phyloP scores from a whole-genome alignment of 2,329 filamentous ascomycete genomes.

The Pseudogymnoascus sp. region DNA sequence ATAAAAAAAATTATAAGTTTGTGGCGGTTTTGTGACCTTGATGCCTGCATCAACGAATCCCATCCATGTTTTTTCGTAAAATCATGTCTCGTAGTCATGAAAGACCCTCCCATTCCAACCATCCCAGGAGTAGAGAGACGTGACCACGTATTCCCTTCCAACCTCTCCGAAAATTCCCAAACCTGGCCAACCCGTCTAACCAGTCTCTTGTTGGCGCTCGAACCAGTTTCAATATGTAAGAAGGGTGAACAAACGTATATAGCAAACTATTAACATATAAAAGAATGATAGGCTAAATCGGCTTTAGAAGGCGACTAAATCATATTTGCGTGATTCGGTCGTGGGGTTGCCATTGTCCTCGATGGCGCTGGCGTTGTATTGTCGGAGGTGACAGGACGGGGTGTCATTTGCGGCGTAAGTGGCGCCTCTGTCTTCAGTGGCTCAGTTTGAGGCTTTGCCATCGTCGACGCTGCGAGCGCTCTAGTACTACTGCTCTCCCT shows the following conservation, averaged over 20 bases:
- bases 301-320: not conserved
- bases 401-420: conserved; percentile 39
- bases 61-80: not conserved
- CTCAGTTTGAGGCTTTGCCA: conserved; percentile 33
- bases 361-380: conserved; percentile 31
- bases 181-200: not conserved
- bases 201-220: not conserved
- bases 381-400: conserved; percentile 28
- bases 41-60: conserved; percentile 1
- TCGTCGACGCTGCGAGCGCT: conserved; percentile 30
- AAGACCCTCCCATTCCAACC: not conserved
- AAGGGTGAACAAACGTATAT: not conserved
- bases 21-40: not conserved
- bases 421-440: conserved; percentile 36
- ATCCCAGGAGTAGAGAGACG: not conserved
- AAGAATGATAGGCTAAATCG: not conserved
- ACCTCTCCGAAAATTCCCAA: not conserved
- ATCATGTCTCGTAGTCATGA: conserved; percentile 3
- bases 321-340: not conserved
- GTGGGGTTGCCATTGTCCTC: not conserved
- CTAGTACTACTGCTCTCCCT: conserved; percentile 49
- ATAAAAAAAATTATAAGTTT: conserved; percentile 3
- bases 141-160: not conserved
- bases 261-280: conserved; percentile 6
- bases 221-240: not conserved